Percentiles rank a stretch among this genome's conserved stretches.
Conservation (phyloP, 305 asterid genomes). For the Plantago lanceolata region DNA sequence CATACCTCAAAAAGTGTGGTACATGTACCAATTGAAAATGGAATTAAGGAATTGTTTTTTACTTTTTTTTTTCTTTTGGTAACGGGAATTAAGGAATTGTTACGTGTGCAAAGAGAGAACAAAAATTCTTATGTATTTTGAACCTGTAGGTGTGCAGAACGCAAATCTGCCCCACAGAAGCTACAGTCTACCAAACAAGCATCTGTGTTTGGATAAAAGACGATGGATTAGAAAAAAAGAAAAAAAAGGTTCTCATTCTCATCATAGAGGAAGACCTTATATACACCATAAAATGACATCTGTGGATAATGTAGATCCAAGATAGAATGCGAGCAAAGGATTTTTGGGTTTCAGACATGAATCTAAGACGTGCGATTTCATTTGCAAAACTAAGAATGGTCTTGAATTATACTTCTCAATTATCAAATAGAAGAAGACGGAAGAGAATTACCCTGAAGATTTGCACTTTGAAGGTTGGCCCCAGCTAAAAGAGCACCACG, state of each 20-base stretch:
- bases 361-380: not conserved
- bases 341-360: not conserved
- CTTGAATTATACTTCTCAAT: constrained; percentile 6
- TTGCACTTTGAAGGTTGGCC: constrained; percentile 93
- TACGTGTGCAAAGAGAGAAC: constrained; percentile 8
- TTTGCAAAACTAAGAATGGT: constrained; percentile 10
- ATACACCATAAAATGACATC: not conserved
- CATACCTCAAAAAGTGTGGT: not conserved
- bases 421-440: constrained; percentile 13
- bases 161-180: constrained; percentile 87
- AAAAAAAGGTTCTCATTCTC: constrained; percentile 17
- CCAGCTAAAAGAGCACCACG: constrained; percentile 91
- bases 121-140: constrained; percentile 14
- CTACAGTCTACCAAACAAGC: constrained; percentile 84
- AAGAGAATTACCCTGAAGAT: constrained; percentile 63
- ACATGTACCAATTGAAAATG: not conserved
- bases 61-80: too few relatives aligned
- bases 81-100: not conserved
- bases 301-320: not conserved
- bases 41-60: not conserved
- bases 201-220: constrained; percentile 47
- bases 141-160: constrained; percentile 93
- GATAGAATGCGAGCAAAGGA: not conserved
- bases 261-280: not conserved
- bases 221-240: constrained; percentile 11